Conservation (phyloP, 1,284 basidiomycete genomes). For the Termitomyces sp. region DNA sequence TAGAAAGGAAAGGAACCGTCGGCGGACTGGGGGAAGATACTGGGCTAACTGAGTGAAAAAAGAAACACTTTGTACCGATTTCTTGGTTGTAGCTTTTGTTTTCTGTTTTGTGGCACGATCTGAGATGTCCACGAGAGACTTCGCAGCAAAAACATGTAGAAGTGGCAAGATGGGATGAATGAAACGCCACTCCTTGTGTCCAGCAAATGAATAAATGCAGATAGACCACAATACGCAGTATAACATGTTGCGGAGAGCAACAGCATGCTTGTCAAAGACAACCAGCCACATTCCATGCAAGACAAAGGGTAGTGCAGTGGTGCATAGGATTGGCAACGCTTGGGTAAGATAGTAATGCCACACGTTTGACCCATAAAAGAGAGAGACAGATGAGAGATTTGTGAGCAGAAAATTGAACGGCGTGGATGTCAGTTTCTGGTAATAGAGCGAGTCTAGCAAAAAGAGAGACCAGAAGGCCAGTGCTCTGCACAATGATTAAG, state of each 20-base stretch:
- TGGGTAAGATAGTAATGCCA: constrained; percentile 91
- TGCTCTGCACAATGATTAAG: constrained; percentile 26
- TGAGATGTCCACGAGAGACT: constrained; percentile 56
- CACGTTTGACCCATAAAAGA: constrained; percentile 89
- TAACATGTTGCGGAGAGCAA: constrained; percentile 42
- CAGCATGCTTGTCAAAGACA: constrained; percentile 24
- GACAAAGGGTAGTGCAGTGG: constrained; percentile 69
- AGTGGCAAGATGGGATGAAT: constrained; percentile 88
- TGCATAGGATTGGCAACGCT: constrained; percentile 78
- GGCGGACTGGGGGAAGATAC: constrained; percentile 27
- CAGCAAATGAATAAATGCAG: constrained; percentile 70
- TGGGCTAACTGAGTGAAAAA: neutral
- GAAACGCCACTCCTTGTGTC: constrained; percentile 97
- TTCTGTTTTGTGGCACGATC: constrained; percentile 8
- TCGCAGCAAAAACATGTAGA: constrained; percentile 78
- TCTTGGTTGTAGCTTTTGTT: constrained; percentile 11
- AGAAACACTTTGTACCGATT: neutral
- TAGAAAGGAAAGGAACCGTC: constrained; percentile 38
- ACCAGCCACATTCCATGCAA: constrained; percentile 51
- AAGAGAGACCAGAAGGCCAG: constrained; percentile 37
- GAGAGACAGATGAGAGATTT: constrained; percentile 78
- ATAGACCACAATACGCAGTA: constrained; percentile 60
- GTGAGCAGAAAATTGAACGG: constrained; percentile 77
- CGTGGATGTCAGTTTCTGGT: constrained; percentile 66
- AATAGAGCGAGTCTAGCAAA: constrained; percentile 66